Percentiles rank a stretch among this genome's conserved stretches.
These are phyloP conservation scores for Claviceps monticola DNA, from an alignment of 2,329 filamentous ascomycete genomes.

Conservation along the genomic window DNA sequence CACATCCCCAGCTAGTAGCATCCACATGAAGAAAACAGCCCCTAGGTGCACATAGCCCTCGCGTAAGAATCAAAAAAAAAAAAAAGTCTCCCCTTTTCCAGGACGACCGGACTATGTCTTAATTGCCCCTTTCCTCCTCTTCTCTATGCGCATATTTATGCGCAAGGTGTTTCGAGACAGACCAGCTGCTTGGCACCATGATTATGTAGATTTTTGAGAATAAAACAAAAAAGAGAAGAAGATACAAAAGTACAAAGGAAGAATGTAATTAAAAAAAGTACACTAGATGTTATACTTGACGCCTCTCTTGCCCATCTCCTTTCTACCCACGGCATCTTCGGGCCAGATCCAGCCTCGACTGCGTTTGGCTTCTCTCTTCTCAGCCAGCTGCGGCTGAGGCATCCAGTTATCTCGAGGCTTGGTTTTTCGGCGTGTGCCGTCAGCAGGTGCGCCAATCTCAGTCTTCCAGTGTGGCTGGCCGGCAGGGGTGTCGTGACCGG, in stretches of 20 bases:
- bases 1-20: too few species aligned
- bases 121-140: neutral
- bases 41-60: too few species aligned
- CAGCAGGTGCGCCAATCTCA: conserved; percentile 62
- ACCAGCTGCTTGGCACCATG: neutral
- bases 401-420: conserved; percentile 62
- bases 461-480: conserved; percentile 51
- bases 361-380: conserved; percentile 66
- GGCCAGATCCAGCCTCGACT: conserved; percentile 62
- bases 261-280: too few species aligned
- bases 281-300: conserved; percentile 33
- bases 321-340: conserved; percentile 56
- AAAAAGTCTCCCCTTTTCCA: neutral
- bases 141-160: neutral
- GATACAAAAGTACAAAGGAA: neutral
- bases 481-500: conserved; percentile 37
- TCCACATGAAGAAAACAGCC: too few species aligned
- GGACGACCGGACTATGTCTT: neutral
- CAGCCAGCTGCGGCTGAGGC: conserved; percentile 54
- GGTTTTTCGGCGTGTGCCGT: conserved; percentile 57
- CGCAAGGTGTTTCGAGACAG: neutral
- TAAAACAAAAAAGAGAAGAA: neutral
- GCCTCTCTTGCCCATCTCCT: conserved; percentile 56
- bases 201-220: neutral
- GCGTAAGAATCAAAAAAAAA: neutral